phyloP scores from a whole-genome alignment of 306 rosid genomes.

The Fagus sylvatica region DNA sequence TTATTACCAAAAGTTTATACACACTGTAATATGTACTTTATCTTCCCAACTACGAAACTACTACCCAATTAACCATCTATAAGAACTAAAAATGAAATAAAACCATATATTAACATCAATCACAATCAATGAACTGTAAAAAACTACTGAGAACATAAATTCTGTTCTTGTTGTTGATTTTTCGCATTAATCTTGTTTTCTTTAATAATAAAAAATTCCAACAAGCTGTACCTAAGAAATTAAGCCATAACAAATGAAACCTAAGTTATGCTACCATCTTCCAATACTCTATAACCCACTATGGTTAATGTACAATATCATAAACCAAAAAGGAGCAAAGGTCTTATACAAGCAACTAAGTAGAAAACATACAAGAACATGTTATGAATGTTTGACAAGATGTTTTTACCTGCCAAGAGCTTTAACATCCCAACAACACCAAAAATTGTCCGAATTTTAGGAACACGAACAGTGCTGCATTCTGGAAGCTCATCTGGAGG shows the following conservation, averaged over 20 bases:
- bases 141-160: not conserved
- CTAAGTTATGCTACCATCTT: not conserved
- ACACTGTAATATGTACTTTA: not conserved
- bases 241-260: no score
- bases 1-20: constrained; percentile 11
- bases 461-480: constrained; percentile 64
- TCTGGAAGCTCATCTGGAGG: constrained; percentile 79
- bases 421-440: constrained; percentile 86
- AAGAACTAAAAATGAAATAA: not conserved
- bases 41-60: not conserved
- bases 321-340: not conserved
- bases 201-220: no score
- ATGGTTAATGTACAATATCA: not conserved
- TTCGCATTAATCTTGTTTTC: no score
- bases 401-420: constrained; percentile 76
- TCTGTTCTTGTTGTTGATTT: no score
- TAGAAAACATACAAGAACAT: not conserved
- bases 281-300: not conserved
- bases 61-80: not conserved
- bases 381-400: constrained; percentile 22
- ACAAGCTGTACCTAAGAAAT: no score
- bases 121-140: not conserved
- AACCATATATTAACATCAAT: not conserved
- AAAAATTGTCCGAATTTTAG: constrained; percentile 69
- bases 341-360: not conserved